phyloP scores from a whole-genome alignment of 2,329 filamentous ascomycete genomes.

The Chrysosporium keratinophilum region DNA sequence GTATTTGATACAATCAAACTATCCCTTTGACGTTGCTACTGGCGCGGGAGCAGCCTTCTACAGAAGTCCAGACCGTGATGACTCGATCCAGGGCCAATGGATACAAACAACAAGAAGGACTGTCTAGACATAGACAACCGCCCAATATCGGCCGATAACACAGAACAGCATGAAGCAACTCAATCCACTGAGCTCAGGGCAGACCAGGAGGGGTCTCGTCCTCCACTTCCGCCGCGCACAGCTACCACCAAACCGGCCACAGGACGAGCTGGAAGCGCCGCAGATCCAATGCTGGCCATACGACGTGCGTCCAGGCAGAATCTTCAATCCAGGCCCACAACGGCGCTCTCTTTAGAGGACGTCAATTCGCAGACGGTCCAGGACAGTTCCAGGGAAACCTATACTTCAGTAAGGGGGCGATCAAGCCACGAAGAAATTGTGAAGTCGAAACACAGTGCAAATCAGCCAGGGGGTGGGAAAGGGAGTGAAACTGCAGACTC shows the following conservation, averaged over 20 bases:
- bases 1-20: too few relatives aligned
- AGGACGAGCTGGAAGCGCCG: slow-evolving; percentile 22
- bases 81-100: slow-evolving; percentile 8
- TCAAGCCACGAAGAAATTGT: slow-evolving; percentile 23
- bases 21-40: not conserved
- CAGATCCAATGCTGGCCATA: slow-evolving; percentile 25
- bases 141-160: not conserved
- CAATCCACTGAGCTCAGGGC: not conserved
- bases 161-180: not conserved
- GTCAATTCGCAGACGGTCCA: slow-evolving; percentile 66
- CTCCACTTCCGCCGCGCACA: slow-evolving; percentile 10
- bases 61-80: slow-evolving; percentile 12
- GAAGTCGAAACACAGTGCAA: slow-evolving; percentile 29
- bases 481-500: slow-evolving; percentile 43
- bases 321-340: slow-evolving; percentile 60
- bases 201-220: not conserved
- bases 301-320: slow-evolving; percentile 27
- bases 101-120: not conserved
- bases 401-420: slow-evolving; percentile 37
- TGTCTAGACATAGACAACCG: not conserved
- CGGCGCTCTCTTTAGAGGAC: slow-evolving; percentile 70
- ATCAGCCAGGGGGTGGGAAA: slow-evolving; percentile 36
- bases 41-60: slow-evolving; percentile 20
- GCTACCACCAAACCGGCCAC: slow-evolving; percentile 28
- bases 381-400: slow-evolving; percentile 57